Base-by-base conservation (phyloP, 2,329 filamentous ascomycete genomes). In the Dendrostoma leiphaemia region DNA sequence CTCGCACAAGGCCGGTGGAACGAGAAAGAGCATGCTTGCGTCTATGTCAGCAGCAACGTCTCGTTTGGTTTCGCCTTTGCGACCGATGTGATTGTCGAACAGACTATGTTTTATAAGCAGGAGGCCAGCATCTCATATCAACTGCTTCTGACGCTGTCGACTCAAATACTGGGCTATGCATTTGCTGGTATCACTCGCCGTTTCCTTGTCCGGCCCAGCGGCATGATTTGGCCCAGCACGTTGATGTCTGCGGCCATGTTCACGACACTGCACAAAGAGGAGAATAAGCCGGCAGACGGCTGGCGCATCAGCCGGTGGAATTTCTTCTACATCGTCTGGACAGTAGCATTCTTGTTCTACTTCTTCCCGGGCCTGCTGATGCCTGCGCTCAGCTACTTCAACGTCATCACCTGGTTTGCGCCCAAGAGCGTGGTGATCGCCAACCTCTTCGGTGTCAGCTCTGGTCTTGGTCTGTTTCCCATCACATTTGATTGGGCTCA, bases 401-500 rank as follows among this genome's bases (percentile, higher is more conserved):
- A 86, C 67, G 87, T 93, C 59, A 77, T 95, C 55, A 95, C 91
- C 13, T 96, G 90, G 90, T 89, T 92, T 68, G 89, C 89, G 3
- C 91, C 91, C 0, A 85, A 91, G 60, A 95, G 88, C 62, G 88
- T 94, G n/a, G 84, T 95, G 3, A 75, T 95, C 41, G 88, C 91
- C 28, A 95, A 95, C 67, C 74, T 96, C 60, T 95, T 95, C 65
- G 91, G 91, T 15, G 88, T 93, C 15, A 82, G 85, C n/a, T 93
- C 90, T 2, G 91, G 91, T 2, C 79, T 96, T 13, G 90, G 90
- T 1, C 73, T 96, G 31, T 91, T 95, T 58, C 91, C 91, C 0
- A 67, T 96, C 63, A 95, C 91, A 0, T 95, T 96, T 64, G 91
- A 96, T 72, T 96, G 91, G 91, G 89, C 89, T 1, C 91, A 96